Evolutionary conservation across 2,329 filamentous ascomycete species (phyloP).

Genomic region (Penicillium psychrosexuale): DNA sequence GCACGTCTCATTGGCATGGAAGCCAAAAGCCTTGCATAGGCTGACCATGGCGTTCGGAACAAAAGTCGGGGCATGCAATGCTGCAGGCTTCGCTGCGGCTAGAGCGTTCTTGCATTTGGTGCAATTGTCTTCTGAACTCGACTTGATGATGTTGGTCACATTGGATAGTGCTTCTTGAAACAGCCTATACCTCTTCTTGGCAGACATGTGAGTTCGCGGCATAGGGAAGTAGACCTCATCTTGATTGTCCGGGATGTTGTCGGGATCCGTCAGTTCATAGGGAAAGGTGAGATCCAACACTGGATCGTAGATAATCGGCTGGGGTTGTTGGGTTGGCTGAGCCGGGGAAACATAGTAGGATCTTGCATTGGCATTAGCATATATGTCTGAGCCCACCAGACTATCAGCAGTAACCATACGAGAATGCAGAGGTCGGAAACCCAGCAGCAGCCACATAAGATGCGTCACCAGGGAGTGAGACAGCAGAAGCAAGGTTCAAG

Average conservation of each 20-base stretch:
- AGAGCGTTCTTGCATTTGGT: slow-evolving; percentile 54
- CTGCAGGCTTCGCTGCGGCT: slow-evolving; percentile 50
- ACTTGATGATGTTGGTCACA: slow-evolving; percentile 48
- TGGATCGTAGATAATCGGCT: slow-evolving; percentile 54
- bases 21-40: slow-evolving; percentile 50
- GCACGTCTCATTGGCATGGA: slow-evolving; percentile 50
- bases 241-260: slow-evolving; percentile 49
- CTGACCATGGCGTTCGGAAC: slow-evolving; percentile 52
- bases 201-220: slow-evolving; percentile 47
- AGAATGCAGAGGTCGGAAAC: slow-evolving; percentile 52
- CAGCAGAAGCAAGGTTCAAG: neutral
- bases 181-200: slow-evolving; percentile 40
- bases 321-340: slow-evolving; percentile 49
- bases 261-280: slow-evolving; percentile 54
- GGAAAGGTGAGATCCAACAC: slow-evolving; percentile 55
- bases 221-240: slow-evolving; percentile 53
- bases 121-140: slow-evolving; percentile 45
- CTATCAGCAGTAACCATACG: slow-evolving; percentile 25
- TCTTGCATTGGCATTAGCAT: slow-evolving; percentile 17
- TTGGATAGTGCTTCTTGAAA: slow-evolving; percentile 41
- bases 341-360: slow-evolving; percentile 48
- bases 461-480: slow-evolving; percentile 21
- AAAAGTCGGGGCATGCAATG: slow-evolving; percentile 48
- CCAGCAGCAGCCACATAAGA: slow-evolving; percentile 39
- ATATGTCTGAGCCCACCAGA: neutral